Conservation (phyloP, 306 rosid genomes). For the Lathyrus oleraceus region DNA sequence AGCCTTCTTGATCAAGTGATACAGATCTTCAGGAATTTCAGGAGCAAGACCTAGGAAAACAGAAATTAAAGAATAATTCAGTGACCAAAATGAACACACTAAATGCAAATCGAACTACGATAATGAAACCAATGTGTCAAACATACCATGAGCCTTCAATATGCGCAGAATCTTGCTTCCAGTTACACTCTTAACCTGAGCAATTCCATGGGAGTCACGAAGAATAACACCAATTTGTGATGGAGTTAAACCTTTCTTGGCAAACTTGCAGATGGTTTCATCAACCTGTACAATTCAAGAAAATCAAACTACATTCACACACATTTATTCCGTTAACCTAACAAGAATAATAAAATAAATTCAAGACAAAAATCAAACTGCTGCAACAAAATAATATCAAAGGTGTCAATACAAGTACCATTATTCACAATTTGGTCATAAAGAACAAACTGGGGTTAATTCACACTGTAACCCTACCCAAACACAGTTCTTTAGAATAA, state of each 20-base stretch:
- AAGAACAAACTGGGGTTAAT: no score
- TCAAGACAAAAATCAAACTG: background rate
- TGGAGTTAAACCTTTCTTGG: constrained; percentile 81
- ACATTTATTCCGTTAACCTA: background rate
- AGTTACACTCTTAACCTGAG: constrained; percentile 71
- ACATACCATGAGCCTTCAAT: constrained; percentile 71
- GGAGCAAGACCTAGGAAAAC: constrained; percentile 68
- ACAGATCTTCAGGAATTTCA: constrained; percentile 79
- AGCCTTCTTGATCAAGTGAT: constrained; percentile 80
- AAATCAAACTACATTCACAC: background rate
- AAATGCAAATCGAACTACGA: no score
- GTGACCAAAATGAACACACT: background rate
- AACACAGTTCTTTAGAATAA: no score
- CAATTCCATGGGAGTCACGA: constrained; percentile 83
- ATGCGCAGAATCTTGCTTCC: constrained; percentile 80
- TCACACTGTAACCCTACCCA: no score
- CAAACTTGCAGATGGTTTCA: constrained; percentile 84
- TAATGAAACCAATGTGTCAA: background rate
- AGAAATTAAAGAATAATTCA: background rate
- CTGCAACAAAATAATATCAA: no score
- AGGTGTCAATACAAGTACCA: no score
- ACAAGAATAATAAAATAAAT: background rate
- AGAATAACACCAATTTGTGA: constrained; percentile 91
- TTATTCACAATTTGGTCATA: no score
- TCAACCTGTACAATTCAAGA: constrained; percentile 53